Evolutionary conservation across 495 filamentous ascomycete species (phyloP).

Genomic region (Aspergillus hancockii): DNA sequence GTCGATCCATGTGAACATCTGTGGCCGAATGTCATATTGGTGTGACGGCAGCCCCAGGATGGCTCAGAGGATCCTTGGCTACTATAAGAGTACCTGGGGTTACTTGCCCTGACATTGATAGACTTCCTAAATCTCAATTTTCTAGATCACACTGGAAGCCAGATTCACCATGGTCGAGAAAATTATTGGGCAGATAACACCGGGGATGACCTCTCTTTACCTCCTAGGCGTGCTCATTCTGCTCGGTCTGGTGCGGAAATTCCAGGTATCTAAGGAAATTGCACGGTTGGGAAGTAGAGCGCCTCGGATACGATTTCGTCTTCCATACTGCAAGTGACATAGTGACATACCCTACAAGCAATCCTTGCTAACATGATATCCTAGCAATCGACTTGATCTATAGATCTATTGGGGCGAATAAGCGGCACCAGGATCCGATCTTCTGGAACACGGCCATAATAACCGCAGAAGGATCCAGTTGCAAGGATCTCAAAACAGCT

Average conservation of each 20-base stretch:
- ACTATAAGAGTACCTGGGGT: neutral
- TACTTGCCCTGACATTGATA: neutral
- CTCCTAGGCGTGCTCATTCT: constrained; percentile 28
- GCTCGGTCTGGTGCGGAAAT: constrained; percentile 28
- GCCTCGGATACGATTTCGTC: constrained; percentile 31
- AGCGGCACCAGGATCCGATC: constrained; percentile 54
- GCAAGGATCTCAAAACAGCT: constrained; percentile 51
- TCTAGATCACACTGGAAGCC: neutral
- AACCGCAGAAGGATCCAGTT: constrained; percentile 29
- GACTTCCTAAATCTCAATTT: neutral
- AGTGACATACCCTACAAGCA: constrained; percentile 1
- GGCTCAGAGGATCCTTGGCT: neutral
- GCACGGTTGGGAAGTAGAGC: constrained; percentile 39
- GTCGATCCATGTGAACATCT: neutral
- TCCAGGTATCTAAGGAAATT: constrained; percentile 35
- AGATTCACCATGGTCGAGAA: constrained; percentile 39
- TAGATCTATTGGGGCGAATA: constrained; percentile 49
- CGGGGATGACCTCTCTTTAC: constrained; percentile 27
- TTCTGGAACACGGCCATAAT: constrained; percentile 58
- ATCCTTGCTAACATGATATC: constrained; percentile 8
- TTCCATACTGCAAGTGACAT: constrained; percentile 36
- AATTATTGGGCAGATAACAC: constrained; percentile 28
- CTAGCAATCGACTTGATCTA: constrained; percentile 65
- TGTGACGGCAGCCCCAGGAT: neutral
- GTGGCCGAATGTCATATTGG: neutral